A percentile compares a stretch with the other conserved stretches of the same genome.
Evolutionary conservation across 495 filamentous ascomycete species (phyloP).

Genomic region (Amniculicola lignicola): DNA sequence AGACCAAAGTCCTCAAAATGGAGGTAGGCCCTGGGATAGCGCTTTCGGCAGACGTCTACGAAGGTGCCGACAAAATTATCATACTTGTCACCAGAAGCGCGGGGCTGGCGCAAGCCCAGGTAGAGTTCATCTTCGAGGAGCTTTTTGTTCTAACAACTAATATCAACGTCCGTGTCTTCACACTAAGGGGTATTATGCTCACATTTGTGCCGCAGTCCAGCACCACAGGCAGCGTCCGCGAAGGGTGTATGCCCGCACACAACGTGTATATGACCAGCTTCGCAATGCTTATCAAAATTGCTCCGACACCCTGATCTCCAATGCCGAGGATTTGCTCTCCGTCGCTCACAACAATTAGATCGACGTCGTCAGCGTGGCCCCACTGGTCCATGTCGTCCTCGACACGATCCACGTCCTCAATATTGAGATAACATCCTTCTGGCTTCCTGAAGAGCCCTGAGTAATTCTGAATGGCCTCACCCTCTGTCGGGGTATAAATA

Average conservation of each 20-base stretch:
- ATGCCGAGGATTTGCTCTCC: constrained; percentile 80
- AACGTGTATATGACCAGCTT: constrained; percentile 80
- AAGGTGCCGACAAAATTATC: constrained; percentile 76
- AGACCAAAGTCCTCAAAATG: constrained; percentile 73
- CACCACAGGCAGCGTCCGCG: constrained; percentile 74
- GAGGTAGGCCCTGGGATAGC: constrained; percentile 77
- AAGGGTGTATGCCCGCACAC: constrained; percentile 81
- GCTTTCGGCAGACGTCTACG: constrained; percentile 60
- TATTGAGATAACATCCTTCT: constrained; percentile 69
- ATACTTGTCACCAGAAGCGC: constrained; percentile 69
- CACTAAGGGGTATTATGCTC: constrained; percentile 6
- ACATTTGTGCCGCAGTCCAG: constrained; percentile 84
- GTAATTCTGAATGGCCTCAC: constrained; percentile 85
- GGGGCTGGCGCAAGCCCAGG: constrained; percentile 65
- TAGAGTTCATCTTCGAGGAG: constrained; percentile 80
- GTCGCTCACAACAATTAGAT: constrained; percentile 88
- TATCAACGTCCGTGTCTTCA: constrained; percentile 17
- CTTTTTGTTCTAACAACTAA: constrained; percentile 66
- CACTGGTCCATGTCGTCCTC: constrained; percentile 64
- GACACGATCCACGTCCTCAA: constrained; percentile 57
- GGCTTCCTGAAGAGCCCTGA: constrained; percentile 74
- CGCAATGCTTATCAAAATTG: constrained; percentile 78
- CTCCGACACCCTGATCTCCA: constrained; percentile 87
- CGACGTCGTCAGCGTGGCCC: constrained; percentile 68
- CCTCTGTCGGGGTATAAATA: constrained; percentile 89